Percentiles rank a stretch among this genome's conserved stretches.
phyloP scores from a whole-genome alignment of 2,329 filamentous ascomycete species.

The Ceratocystis eucalypticola region DNA sequence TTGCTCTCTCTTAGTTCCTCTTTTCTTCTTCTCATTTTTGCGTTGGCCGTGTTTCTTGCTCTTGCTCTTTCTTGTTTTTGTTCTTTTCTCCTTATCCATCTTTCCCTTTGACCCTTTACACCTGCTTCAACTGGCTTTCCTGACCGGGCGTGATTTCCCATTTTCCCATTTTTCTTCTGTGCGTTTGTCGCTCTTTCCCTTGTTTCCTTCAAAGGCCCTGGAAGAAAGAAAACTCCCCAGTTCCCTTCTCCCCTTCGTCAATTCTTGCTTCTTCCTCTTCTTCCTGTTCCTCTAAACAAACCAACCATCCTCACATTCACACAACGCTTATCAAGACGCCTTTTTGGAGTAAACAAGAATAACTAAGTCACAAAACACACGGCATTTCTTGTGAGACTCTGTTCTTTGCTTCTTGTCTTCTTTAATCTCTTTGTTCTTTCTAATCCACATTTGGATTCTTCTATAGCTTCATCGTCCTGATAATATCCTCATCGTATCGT shows the following conservation, averaged over 20 bases:
- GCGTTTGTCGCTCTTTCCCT: constrained; percentile 9
- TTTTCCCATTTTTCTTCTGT: constrained; percentile 20
- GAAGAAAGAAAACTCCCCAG: constrained; percentile 12
- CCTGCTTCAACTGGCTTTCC: constrained; percentile 21
- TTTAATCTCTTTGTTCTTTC: not conserved
- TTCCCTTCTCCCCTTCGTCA: constrained; percentile 11
- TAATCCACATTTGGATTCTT: not conserved
- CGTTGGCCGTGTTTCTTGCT: not conserved
- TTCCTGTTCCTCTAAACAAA: not conserved
- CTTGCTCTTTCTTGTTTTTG: constrained; percentile 12
- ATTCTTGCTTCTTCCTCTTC: constrained; percentile 10
- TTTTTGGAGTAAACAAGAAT: not conserved
- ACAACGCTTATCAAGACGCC: not conserved
- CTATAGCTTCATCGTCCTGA: not conserved
- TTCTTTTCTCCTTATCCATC: constrained; percentile 19
- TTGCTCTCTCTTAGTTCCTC: constrained; percentile 19
- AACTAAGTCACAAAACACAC: not conserved
- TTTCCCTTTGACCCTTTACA: constrained; percentile 20
- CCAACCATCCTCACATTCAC: not conserved
- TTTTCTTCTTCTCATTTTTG: constrained; percentile 19
- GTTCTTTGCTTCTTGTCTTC: not conserved
- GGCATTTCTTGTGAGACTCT: not conserved
- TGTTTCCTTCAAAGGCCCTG: constrained; percentile 8
- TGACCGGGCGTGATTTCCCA: constrained; percentile 19
- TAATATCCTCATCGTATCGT: not conserved